Evolutionary conservation across 2,329 filamentous ascomycete species (phyloP), one percentile per base, ranked within the genome.

Genomic region (Fusarium virguliforme): DNA sequence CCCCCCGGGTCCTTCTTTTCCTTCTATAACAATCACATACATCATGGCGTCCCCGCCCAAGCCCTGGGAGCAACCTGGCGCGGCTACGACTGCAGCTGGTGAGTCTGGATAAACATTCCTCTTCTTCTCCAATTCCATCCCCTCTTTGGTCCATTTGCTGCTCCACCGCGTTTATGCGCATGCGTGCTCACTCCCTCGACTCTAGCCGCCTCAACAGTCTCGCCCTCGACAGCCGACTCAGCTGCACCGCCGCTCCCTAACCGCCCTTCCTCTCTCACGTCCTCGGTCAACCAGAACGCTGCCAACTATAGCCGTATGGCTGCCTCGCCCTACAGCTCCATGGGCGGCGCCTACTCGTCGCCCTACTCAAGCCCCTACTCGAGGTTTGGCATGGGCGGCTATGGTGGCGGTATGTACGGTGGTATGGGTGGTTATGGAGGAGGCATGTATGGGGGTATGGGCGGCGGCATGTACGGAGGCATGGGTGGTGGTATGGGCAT

Each of bases 21-120:
- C 57, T 46, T 53, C 30, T 62, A 60, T 35, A 56, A 56, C 69
- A 18, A 18, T 18, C 18, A 18, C 51, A 43, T 67, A 37, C 41
- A 68, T 60, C 70, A 90, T 90, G 87, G 88, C 88, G 71, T 98
- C 95, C 81, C 96, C 96, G 79, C 96, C 96, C 62, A 99, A 99
- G 84, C 96, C 96, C 51, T 99, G 96, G 96, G 96, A 99, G 84
- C 89, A 92, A 81, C 88, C 91, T 73, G 92, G 91, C 82, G 88
- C 89, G 68, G 85, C 85, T 74, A 78, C 84, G 72, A 79, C 77
- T 78, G 79, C 85, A 77, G 46, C 46, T 50, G 81, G 88, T 90
- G 83, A 77, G 85, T 83, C 67, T 50, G 60, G 63, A 74, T 62
- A 59, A 57, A 55, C 59, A 62, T 56, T 37, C 37, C 46, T 56